phyloP scores from a whole-genome alignment of 2,329 filamentous ascomycete genomes.

The Colletotrichum sp. region DNA sequence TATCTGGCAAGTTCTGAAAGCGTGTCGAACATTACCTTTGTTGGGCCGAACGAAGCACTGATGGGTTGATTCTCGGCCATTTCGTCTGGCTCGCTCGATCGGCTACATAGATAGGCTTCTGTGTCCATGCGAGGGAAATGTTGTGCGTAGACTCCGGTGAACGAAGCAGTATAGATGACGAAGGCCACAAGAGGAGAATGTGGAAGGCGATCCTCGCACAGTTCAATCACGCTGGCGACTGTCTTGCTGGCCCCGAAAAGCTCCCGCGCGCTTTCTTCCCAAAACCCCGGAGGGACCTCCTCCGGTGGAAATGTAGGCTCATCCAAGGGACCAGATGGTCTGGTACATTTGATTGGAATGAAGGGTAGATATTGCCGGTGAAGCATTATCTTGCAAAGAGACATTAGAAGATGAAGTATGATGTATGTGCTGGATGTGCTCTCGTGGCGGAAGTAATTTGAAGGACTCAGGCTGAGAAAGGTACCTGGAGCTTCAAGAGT shows the following conservation, averaged over 20 bases:
- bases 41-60: not conserved
- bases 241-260: conserved; percentile 67
- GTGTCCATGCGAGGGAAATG: conserved; percentile 74
- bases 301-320: conserved; percentile 56
- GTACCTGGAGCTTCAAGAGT: conserved; percentile 45
- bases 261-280: conserved; percentile 64
- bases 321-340: conserved; percentile 62
- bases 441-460: conserved; percentile 70
- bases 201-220: conserved; percentile 65
- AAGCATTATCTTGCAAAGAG: conserved; percentile 70
- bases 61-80: not conserved
- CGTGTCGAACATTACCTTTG: not conserved
- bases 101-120: conserved; percentile 51
- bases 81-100: conserved; percentile 33
- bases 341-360: conserved; percentile 58
- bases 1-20: not conserved
- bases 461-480: conserved; percentile 47
- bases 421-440: conserved; percentile 68
- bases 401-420: conserved; percentile 69
- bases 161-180: conserved; percentile 69
- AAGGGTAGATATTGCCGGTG: conserved; percentile 73
- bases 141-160: conserved; percentile 68
- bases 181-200: conserved; percentile 73
- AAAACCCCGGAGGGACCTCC: conserved; percentile 58
- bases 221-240: conserved; percentile 69